Evolutionary conservation across 768 basidiomycete species (phyloP), one percentile per base, ranked within the genome.

Genomic region (Rossbeevera mucosa): DNA sequence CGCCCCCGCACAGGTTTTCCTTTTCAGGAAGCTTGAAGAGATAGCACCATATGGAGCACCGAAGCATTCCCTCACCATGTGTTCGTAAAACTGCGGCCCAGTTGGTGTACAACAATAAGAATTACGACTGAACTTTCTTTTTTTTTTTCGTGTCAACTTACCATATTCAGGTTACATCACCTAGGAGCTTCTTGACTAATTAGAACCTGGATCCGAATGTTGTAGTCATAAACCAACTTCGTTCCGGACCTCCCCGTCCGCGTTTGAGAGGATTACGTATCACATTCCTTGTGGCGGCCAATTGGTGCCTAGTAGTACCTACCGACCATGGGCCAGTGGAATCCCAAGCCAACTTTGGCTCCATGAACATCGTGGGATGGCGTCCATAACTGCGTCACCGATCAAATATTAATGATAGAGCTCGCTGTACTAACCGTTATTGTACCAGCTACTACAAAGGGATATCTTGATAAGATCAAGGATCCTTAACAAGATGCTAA

Each of bases 221-320:
- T 8, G 2, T 20, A 24, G 43, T 29, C 30, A 18, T 38, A 45
- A 45, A 44, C 53, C 56, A 31, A 26, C 9, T 28, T 28, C 28
- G 43, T 49, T 13, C 12, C 41, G 22, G 40, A 21, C 36, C 18
- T 12, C 36, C 36, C 36, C 36, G 36, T 22, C 47, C 42, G 33
- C 9, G 20, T 28, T 38, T 44, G 28, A 29, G 21, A 25, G 38
- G 16, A 8, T 45, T 40, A 50, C 52, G 41, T 55, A 49, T 25
- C 14, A 6, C 7, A 26, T 31, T 46, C 58, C 22, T 60, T 46
- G 58, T 60, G 53, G 58, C 53, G 47, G 41, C 24, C 24, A 52
- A 24, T 28, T 45, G 25, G 42, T 52, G n/a, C 18, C 5, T 24
- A 30, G 21, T 7, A 20, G 14, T 24, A n/a, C 5, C 12, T 36